phyloP scores from a whole-genome alignment of 2,329 filamentous ascomycete species.

The Hypoxylon sp. region DNA sequence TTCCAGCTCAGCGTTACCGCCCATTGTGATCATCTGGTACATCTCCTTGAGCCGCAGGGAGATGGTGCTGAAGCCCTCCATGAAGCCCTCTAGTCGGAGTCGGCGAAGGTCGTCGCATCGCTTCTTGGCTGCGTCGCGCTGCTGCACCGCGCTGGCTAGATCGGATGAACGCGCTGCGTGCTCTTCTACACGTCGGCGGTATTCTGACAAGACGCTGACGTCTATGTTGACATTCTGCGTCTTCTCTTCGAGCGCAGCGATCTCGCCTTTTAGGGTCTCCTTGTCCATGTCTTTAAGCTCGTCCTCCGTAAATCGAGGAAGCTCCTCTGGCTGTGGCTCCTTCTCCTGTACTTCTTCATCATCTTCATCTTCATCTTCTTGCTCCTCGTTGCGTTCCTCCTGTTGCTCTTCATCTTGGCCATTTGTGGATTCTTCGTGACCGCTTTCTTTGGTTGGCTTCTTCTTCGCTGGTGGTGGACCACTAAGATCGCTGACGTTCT shows the following conservation, averaged over 20 bases:
- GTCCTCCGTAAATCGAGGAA: slow-evolving; percentile 81
- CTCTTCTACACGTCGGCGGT: slow-evolving; percentile 85
- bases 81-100: slow-evolving; percentile 92
- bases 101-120: slow-evolving; percentile 91
- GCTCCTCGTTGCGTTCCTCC: slow-evolving; percentile 18
- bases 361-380: slow-evolving; percentile 35
- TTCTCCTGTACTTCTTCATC: slow-evolving; percentile 31
- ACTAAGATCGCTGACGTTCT: slow-evolving; percentile 78
- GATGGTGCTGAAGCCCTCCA: slow-evolving; percentile 95
- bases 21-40: slow-evolving; percentile 99
- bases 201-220: slow-evolving; percentile 86
- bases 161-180: slow-evolving; percentile 84
- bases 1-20: slow-evolving; percentile 96
- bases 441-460: slow-evolving; percentile 41
- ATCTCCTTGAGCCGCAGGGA: slow-evolving; percentile 97
- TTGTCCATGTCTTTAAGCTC: slow-evolving; percentile 73
- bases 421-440: slow-evolving; percentile 25
- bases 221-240: slow-evolving; percentile 90
- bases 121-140: slow-evolving; percentile 88
- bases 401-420: slow-evolving; percentile 34
- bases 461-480: slow-evolving; percentile 48
- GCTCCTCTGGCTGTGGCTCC: slow-evolving; percentile 58
- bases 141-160: slow-evolving; percentile 77
- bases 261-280: slow-evolving; percentile 67
- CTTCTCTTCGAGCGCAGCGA: slow-evolving; percentile 69